Conservation (phyloP, 306 rosid genomes). For the Trifolium repens region DNA sequence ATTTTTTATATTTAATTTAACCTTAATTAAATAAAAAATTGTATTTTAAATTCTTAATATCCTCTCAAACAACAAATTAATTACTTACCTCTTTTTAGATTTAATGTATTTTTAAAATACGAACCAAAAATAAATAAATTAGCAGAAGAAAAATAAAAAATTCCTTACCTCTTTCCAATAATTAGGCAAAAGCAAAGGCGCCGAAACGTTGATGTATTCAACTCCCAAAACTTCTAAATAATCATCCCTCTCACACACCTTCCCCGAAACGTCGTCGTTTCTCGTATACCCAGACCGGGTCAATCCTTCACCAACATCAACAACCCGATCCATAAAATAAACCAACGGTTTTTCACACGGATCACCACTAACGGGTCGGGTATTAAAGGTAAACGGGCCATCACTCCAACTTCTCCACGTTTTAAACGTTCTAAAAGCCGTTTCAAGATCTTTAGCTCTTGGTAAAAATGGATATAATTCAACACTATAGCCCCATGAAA, state of each 20-base stretch:
- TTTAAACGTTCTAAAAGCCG: conserved; percentile 49
- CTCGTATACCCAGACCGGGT: conserved; percentile 41
- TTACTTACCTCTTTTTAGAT: too few relatives aligned
- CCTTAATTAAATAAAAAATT: too few relatives aligned
- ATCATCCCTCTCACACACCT: conserved; percentile 37
- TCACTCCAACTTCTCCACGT: conserved; percentile 54
- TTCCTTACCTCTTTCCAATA: conserved; percentile 63
- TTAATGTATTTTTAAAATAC: too few relatives aligned
- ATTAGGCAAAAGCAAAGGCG: conserved; percentile 39
- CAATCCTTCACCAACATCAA: neutral
- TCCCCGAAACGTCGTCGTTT: conserved; percentile 1
- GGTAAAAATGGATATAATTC: conserved; percentile 57
- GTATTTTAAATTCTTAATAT: too few relatives aligned
- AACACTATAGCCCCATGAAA: conserved; percentile 74
- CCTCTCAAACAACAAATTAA: too few relatives aligned
- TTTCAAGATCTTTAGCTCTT: conserved; percentile 58
- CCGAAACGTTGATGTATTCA: conserved; percentile 50
- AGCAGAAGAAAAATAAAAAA: neutral
- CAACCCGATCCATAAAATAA: conserved; percentile 53
- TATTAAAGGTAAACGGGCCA: conserved; percentile 60
- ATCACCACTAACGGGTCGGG: conserved; percentile 47
- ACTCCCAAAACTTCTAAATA: conserved; percentile 39
- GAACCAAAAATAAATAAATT: neutral
- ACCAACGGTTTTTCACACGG: conserved; percentile 46
- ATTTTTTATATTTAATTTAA: too few relatives aligned